These are phyloP conservation scores for Hibiscus trionum DNA, from an alignment of 345 rosid genomes.

Conservation along the genomic window DNA sequence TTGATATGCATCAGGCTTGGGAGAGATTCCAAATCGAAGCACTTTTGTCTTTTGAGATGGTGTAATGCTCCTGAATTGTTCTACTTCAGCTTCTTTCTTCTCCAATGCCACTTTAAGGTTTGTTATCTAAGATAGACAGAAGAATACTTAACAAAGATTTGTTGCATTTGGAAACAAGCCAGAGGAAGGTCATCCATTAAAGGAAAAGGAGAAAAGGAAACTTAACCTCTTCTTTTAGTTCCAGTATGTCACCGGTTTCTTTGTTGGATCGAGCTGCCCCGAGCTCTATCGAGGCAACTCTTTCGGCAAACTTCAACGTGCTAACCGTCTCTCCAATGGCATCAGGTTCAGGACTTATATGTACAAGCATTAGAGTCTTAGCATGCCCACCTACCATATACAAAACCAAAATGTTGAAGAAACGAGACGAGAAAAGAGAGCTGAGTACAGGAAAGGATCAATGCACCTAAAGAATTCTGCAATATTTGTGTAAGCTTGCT, in stretches of 20 bases:
- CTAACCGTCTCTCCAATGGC: constrained; percentile 84
- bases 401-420: neutral
- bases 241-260: constrained; percentile 77
- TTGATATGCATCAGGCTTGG: constrained; percentile 36
- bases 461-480: constrained; percentile 78
- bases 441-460: neutral
- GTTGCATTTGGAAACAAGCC: neutral
- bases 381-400: constrained; percentile 80
- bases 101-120: constrained; percentile 42
- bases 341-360: constrained; percentile 76
- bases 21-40: too few relatives aligned
- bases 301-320: constrained; percentile 92
- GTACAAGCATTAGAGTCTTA: constrained; percentile 90
- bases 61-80: constrained; percentile 47
- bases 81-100: constrained; percentile 33
- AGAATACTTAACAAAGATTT: neutral
- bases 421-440: neutral
- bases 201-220: neutral
- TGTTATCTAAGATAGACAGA: constrained; percentile 43
- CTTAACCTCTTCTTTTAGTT: constrained; percentile 83
- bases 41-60: constrained; percentile 20
- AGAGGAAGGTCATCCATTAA: neutral
- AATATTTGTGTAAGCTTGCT: constrained; percentile 98
- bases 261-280: constrained; percentile 60
- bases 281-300: constrained; percentile 86